Evolutionary conservation across 148 eudicot species (phyloP).

Genomic region (Vaccinium myrtillus): DNA sequence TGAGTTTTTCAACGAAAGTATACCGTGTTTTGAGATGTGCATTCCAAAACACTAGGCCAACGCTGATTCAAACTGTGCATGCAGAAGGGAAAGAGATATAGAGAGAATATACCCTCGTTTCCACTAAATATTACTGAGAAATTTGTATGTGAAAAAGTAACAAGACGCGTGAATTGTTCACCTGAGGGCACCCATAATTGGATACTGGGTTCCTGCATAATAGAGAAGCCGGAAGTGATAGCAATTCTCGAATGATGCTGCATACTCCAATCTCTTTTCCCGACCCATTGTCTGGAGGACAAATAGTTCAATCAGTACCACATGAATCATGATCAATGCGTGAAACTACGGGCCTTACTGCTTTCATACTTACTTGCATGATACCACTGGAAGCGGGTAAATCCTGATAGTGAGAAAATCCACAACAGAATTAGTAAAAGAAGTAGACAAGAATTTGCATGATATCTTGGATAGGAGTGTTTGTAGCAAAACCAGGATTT

Average conservation of each 20-base stretch:
- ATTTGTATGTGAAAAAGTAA: background rate
- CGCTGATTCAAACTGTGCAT: background rate
- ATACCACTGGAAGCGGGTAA: slow-evolving; percentile 92
- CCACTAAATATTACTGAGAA: background rate
- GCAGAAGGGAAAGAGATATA: background rate
- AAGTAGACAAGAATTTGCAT: background rate
- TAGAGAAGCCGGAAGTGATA: slow-evolving; percentile 87
- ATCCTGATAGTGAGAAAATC: slow-evolving; percentile 50
- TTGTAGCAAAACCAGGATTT: background rate
- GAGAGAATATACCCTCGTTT: background rate
- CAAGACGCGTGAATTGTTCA: slow-evolving; percentile 15
- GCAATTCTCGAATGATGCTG: slow-evolving; percentile 90
- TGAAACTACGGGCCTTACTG: background rate
- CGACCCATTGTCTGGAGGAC: slow-evolving; percentile 86
- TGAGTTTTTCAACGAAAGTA: background rate
- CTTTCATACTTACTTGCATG: slow-evolving; percentile 77
- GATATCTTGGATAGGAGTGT: background rate
- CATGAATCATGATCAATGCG: slow-evolving; percentile 1
- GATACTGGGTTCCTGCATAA: slow-evolving; percentile 92
- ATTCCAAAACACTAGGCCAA: background rate
- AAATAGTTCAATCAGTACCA: slow-evolving; percentile 17
- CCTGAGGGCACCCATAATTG: slow-evolving; percentile 99
- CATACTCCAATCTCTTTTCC: slow-evolving; percentile 88
- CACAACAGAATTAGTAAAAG: slow-evolving; percentile 19
- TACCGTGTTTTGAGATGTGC: background rate